Conservation (phyloP, 352 stramenopile genomes). For the Phytophthora megakarya region DNA sequence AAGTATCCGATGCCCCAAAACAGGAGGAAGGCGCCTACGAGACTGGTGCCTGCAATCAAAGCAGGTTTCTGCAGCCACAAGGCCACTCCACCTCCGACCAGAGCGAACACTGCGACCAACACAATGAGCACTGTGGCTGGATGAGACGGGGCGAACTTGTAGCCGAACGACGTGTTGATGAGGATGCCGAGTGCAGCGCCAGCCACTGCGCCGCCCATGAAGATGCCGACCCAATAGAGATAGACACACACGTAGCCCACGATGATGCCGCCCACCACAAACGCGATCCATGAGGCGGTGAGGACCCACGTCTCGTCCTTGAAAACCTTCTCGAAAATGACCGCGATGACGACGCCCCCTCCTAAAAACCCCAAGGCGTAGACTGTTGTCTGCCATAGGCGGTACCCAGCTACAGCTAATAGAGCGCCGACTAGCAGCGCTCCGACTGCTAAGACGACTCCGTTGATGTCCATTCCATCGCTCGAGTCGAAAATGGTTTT, state of each 20-base stretch:
- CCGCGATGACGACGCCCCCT: slow-evolving; percentile 54
- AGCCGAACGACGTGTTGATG: slow-evolving; percentile 59
- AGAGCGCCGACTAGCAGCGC: slow-evolving; percentile 52
- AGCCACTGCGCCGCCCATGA: slow-evolving; percentile 58
- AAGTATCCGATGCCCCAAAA: slow-evolving; percentile 74
- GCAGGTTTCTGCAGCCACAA: slow-evolving; percentile 65
- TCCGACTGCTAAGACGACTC: slow-evolving; percentile 42
- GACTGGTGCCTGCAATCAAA: slow-evolving; percentile 52
- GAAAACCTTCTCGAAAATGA: slow-evolving; percentile 61
- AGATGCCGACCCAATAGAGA: slow-evolving; percentile 57
- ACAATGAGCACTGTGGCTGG: slow-evolving; percentile 60
- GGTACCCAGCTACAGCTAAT: slow-evolving; percentile 56
- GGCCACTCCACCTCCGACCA: slow-evolving; percentile 47
- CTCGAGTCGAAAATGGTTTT: slow-evolving; percentile 44
- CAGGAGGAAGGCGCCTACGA: slow-evolving; percentile 47
- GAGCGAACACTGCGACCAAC: slow-evolving; percentile 46
- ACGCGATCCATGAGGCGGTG: slow-evolving; percentile 73
- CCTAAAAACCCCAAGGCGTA: slow-evolving; percentile 67
- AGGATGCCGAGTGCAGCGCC: slow-evolving; percentile 61
- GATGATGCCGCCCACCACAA: slow-evolving; percentile 62
- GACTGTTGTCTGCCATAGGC: slow-evolving; percentile 60
- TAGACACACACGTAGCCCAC: slow-evolving; percentile 55
- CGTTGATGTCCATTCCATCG: slow-evolving; percentile 42
- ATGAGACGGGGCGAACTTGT: slow-evolving; percentile 61
- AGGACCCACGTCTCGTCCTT: slow-evolving; percentile 53